Evolutionary conservation across 768 basidiomycete species (phyloP), one percentile per base, ranked within the genome.

Genomic region (Coprinopsis marcescibilis): DNA sequence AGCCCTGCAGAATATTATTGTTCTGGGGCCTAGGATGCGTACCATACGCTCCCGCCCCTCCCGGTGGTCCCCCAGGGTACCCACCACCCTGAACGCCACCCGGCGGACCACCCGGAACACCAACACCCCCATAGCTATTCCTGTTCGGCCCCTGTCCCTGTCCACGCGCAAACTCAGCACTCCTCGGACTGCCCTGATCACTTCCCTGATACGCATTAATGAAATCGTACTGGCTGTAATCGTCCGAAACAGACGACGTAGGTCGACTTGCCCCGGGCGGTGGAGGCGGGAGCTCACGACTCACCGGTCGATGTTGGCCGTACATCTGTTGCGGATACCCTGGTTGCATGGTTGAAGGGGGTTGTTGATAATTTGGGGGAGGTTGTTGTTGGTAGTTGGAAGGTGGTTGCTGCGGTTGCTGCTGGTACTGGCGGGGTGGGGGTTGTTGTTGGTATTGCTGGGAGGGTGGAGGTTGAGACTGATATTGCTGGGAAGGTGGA

Each of bases 151-250:
- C 48, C 35, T 24, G 23, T 34, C 37, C 48, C 34, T 33, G 38
- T 14, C 46, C 55, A 14, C 43, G 27, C 3, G 37, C 50, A 45
- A 57, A 60, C n/a, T 54, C 54, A 1, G 30, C 43, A 11, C 50
- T 37, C 15, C 42, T 34, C 7, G 57, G 57, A 46, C 57, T 60
- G 10, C 42, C 49, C 13, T 52, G 52, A 20, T 57, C 56, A 15
- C 45, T 50, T 39, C 66, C 59, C 55, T 60, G 64, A 61, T 85
- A 83, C 21, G 77, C 80, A 37, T 70, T 68, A 38, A 80, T 69
- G 50, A 83, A 80, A 57, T 82, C 81, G 53, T 75, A 80, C 12
- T 40, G 38, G 25, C 68, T 64, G 2, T 75, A 75, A 4, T 78
- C 76, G 24, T 52, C 50, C 37, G 37, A 26, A 0, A 67, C 70